Percentiles rank a stretch among this genome's conserved stretches.
Evolutionary conservation across 192 early-diverging fungal species (phyloP).

Genomic region (Entomortierella lignicola): DNA sequence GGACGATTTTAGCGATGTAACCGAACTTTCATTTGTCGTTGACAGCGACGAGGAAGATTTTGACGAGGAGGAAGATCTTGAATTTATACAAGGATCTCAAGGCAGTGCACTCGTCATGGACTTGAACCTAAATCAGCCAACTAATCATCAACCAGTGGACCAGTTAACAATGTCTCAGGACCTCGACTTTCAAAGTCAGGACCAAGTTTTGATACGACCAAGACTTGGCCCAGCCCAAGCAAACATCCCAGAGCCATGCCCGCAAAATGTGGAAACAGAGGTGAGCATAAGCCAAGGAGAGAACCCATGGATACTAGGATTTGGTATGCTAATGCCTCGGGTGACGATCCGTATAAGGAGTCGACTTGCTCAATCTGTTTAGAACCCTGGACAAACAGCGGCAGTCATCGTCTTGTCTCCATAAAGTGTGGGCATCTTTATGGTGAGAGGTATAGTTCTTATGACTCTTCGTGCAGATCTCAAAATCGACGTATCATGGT

Average conservation of each 20-base stretch:
- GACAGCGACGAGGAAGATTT: conserved; percentile 2
- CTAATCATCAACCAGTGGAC: background rate
- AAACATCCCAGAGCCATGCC: conserved; percentile 29
- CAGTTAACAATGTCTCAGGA: conserved; percentile 13
- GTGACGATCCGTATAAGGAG: conserved; percentile 2
- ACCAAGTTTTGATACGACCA: conserved; percentile 10
- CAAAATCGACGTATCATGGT: background rate
- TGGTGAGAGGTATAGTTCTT: conserved; percentile 36
- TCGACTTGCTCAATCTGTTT: conserved; percentile 53
- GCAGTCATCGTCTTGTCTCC: conserved; percentile 41
- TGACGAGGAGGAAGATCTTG: background rate
- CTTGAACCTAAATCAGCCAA: background rate
- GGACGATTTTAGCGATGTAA: conserved; percentile 24
- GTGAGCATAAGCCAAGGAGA: too few species aligned
- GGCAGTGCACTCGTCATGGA: too few species aligned
- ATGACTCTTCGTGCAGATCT: background rate
- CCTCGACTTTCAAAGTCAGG: conserved; percentile 37
- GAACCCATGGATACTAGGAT: too few species aligned
- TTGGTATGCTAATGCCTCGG: too few species aligned
- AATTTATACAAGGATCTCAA: background rate
- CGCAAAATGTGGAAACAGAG: conserved; percentile 35
- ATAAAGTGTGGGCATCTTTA: conserved; percentile 54
- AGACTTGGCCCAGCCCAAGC: conserved; percentile 5
- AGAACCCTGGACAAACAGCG: conserved; percentile 53
- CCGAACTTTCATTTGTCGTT: conserved; percentile 6